phyloP scores from a whole-genome alignment of 108 stramenopile species.

The Fragilariopsis cylindrus region DNA sequence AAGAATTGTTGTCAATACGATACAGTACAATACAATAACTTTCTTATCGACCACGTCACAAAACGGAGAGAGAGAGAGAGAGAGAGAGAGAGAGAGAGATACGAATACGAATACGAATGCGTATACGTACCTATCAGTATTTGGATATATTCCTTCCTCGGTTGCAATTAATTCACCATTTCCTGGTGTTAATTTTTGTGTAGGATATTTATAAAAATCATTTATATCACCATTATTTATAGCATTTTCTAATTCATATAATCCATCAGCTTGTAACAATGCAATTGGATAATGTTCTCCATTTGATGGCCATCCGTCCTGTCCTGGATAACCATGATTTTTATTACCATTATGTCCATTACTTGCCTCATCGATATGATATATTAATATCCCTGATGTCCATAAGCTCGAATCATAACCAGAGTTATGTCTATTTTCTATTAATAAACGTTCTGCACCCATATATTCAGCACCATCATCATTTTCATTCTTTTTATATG shows the following conservation, averaged over 20 bases:
- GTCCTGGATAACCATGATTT: slow-evolving; percentile 47
- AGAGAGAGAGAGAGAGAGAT: no score
- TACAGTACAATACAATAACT: no score
- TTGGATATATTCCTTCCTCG: slow-evolving; percentile 40
- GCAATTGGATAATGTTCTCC: slow-evolving; percentile 58
- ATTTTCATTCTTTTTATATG: neutral
- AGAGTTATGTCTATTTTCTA: neutral
- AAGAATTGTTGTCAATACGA: no score
- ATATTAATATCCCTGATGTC: neutral
- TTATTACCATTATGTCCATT: slow-evolving; percentile 19
- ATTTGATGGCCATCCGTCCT: slow-evolving; percentile 52
- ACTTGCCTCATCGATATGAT: slow-evolving; percentile 5
- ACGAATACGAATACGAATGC: neutral
- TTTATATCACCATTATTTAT: slow-evolving; percentile 42
- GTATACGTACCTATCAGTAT: slow-evolving; percentile 52
- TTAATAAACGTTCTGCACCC: neutral
- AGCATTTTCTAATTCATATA: slow-evolving; percentile 59
- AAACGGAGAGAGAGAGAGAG: no score
- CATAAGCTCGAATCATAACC: neutral
- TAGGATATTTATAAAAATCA: slow-evolving; percentile 38
- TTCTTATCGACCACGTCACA: no score
- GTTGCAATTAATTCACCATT: slow-evolving; percentile 13
- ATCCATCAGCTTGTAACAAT: slow-evolving; percentile 58
- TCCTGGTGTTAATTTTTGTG: slow-evolving; percentile 25
- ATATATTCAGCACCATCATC: neutral